phyloP scores from a whole-genome alignment of 1,284 basidiomycete genomes.

The Puccinia hordei region DNA sequence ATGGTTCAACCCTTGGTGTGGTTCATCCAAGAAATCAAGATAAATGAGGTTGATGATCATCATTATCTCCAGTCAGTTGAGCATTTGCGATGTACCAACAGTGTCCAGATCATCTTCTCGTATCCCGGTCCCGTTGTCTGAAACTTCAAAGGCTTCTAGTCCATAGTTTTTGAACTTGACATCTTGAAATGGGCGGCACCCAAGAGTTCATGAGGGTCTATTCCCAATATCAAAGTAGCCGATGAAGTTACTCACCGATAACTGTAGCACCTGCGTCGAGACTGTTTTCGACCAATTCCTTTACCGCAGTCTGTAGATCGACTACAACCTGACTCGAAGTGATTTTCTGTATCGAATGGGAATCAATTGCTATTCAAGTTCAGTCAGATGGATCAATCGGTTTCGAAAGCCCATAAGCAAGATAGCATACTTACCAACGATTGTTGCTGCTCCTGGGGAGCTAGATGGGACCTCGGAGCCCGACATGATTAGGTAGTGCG shows the following conservation, averaged over 20 bases:
- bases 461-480: slow-evolving; percentile 5
- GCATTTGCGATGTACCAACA: slow-evolving; percentile 68
- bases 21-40: no score
- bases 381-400: background rate
- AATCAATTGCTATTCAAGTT: slow-evolving; percentile 68
- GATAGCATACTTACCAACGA: background rate
- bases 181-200: slow-evolving; percentile 64
- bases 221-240: background rate
- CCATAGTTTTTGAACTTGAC: slow-evolving; percentile 89
- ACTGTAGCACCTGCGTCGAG: slow-evolving; percentile 86
- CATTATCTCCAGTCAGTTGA: background rate
- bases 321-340: slow-evolving; percentile 93
- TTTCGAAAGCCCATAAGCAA: background rate
- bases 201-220: slow-evolving; percentile 20
- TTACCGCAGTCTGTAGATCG: slow-evolving; percentile 86
- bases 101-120: slow-evolving; percentile 72
- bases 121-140: slow-evolving; percentile 91
- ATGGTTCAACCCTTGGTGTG: slow-evolving; percentile 89
- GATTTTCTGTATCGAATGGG: slow-evolving; percentile 75
- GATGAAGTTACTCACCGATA: slow-evolving; percentile 68
- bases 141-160: slow-evolving; percentile 78
- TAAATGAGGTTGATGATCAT: background rate
- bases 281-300: slow-evolving; percentile 95
- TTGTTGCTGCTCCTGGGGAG: slow-evolving; percentile 16
- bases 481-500: background rate